Evolutionary conservation across 768 basidiomycete species (phyloP).

Genomic region (Boletus sp.): DNA sequence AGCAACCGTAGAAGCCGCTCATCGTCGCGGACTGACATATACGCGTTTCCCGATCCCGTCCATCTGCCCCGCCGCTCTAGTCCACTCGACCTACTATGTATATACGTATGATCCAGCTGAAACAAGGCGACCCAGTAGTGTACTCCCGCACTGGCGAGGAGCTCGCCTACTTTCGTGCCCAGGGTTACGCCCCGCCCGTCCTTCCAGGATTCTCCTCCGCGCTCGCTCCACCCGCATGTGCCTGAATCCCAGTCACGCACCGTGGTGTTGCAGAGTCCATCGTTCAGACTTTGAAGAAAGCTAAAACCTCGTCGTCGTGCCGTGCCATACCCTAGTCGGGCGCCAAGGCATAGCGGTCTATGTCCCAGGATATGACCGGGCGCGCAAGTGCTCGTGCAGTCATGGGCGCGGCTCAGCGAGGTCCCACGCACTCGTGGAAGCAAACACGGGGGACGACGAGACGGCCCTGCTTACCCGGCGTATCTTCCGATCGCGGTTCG

Average conservation of each 20-base stretch:
- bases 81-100: neutral
- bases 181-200: constrained; percentile 80
- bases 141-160: constrained; percentile 96
- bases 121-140: constrained; percentile 97
- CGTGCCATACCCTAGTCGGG: no score
- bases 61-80: no score
- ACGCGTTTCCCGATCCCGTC: no score
- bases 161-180: constrained; percentile 84
- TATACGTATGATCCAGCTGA: constrained; percentile 52
- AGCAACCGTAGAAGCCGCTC: constrained; percentile 80
- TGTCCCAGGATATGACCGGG: constrained; percentile 85
- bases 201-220: constrained; percentile 91
- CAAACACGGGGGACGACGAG: constrained; percentile 39
- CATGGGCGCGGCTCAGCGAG: constrained; percentile 84
- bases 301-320: no score
- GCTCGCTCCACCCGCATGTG: constrained; percentile 85
- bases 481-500: constrained; percentile 87
- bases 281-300: no score
- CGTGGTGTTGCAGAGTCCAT: constrained; percentile 91
- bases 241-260: constrained; percentile 92
- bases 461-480: constrained; percentile 64
- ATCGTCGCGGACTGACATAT: constrained; percentile 59
- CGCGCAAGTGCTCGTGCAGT: constrained; percentile 82
- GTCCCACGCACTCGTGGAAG: constrained; percentile 54
- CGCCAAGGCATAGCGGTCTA: constrained; percentile 76